Base-by-base conservation (phyloP, 257 asterid genomes). In the Solanum chmielewskii region DNA sequence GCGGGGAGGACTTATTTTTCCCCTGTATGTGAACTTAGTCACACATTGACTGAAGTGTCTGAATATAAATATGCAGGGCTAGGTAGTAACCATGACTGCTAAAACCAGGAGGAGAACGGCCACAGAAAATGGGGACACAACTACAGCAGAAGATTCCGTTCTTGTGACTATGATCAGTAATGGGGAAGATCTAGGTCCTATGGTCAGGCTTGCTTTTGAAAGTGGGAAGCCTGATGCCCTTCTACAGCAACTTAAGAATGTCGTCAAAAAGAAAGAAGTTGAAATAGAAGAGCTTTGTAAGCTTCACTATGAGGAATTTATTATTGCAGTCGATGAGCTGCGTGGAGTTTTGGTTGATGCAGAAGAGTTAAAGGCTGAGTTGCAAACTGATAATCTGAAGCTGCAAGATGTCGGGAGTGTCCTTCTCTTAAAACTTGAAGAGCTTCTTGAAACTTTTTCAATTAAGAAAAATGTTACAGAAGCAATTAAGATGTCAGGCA, bases 271-370 rank as follows among this genome's bases (percentile, higher is more conserved):
- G 92, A 95, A 96, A 89, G 98, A 96, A 90, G 94, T 93, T 41
- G 99, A 95, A 86, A 96, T 96, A 5, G 99, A 96, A 92, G 99
- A 96, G 86, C 95, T 96, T 29, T 96, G 98, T 90, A 96, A 96
- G 93, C 94, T 96, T 84, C 99, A 96, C 35, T 96, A 96, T 3
- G 99, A 96, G 90, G 98, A 96, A 27, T 96, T 96, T 23, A 95
- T 96, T 56, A 90, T 94, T 11, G 99, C 99, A 0, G 99, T 96
- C 33, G 99, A 96, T 87, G 98, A 96, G 91, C 93, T 96, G 20
- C 98, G 99, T 2, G 98, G 99, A 29, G 99, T 96, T 25, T 88
- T 96, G 88, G 98, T 95, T 3, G 99, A 96, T 76, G 98, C 99
- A 0, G 99, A 95, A 89, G 99, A 96, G 91, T 90, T 96, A 88